Evolutionary conservation across 2,329 filamentous ascomycete genomes (phyloP).

Genomic region (Pezicula rhizophila): DNA sequence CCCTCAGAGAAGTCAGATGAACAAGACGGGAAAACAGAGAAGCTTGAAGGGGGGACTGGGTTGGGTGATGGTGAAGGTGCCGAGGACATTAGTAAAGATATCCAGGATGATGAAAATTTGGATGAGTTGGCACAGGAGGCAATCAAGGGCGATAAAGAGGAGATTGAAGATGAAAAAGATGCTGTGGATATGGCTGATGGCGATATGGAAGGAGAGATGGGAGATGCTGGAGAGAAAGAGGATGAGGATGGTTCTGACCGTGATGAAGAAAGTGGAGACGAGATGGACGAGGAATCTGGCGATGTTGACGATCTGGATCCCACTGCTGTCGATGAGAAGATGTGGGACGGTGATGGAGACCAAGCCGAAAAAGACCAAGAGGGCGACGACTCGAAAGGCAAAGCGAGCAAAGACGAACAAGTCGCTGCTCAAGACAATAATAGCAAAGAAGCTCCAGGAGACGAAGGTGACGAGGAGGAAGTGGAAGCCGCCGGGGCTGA

Average conservation of each 20-base stretch:
- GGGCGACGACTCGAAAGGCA: constrained; percentile 65
- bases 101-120: constrained; percentile 87
- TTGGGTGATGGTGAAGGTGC: constrained; percentile 92
- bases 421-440: constrained; percentile 46
- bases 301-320: constrained; percentile 88
- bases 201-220: constrained; percentile 82
- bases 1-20: constrained; percentile 75
- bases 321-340: constrained; percentile 91
- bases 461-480: constrained; percentile 41
- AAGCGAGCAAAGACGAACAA: constrained; percentile 53
- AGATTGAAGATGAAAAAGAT: constrained; percentile 75
- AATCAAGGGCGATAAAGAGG: constrained; percentile 50
- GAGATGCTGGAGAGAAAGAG: constrained; percentile 57
- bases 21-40: constrained; percentile 63
- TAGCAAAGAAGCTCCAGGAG: constrained; percentile 42
- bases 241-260: constrained; percentile 56
- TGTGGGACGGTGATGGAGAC: constrained; percentile 87
- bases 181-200: constrained; percentile 90
- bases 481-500: constrained; percentile 54
- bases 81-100: constrained; percentile 97
- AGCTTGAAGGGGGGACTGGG: constrained; percentile 85
- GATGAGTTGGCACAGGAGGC: constrained; percentile 84
- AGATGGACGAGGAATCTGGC: constrained; percentile 84
- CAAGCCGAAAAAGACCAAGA: constrained; percentile 78
- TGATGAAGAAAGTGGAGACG: constrained; percentile 61